Conservation (phyloP, 1,284 basidiomycete species). For the Ceratobasidium sp. region DNA sequence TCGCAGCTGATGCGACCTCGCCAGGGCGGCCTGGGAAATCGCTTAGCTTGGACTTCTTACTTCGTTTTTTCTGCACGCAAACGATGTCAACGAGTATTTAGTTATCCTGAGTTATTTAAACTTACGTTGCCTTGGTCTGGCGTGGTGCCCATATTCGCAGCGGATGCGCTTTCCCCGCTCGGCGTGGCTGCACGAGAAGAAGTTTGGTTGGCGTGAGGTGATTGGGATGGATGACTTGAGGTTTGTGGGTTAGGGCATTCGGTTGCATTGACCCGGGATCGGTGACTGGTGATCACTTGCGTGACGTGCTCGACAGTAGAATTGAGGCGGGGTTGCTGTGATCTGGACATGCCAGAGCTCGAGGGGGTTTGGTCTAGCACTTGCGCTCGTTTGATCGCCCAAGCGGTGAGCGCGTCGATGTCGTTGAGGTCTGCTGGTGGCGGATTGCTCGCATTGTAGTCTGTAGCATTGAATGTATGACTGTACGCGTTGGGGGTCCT, state of each 20-base stretch:
- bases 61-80: background rate
- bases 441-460: background rate
- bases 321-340: background rate
- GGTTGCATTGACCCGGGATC: background rate
- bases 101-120: background rate
- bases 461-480: background rate
- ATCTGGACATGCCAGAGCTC: background rate
- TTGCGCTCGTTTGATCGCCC: slow-evolving; percentile 1
- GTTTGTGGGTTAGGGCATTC: background rate
- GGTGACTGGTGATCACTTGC: slow-evolving; percentile 3
- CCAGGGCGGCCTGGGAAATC: slow-evolving; percentile 12
- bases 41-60: slow-evolving; percentile 4
- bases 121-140: no score
- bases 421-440: slow-evolving; percentile 3
- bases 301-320: background rate
- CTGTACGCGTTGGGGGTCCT: background rate
- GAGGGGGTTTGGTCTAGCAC: background rate
- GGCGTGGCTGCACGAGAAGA: no score
- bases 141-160: no score
- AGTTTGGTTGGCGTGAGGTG: no score
- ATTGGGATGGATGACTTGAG: no score
- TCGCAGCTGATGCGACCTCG: slow-evolving; percentile 6
- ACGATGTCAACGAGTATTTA: background rate
- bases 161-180: no score
- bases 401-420: background rate